Percentiles rank a stretch among this genome's conserved stretches.
These are phyloP conservation scores for Camelina hispida DNA, from an alignment of 345 rosid genomes.

Conservation along the genomic window DNA sequence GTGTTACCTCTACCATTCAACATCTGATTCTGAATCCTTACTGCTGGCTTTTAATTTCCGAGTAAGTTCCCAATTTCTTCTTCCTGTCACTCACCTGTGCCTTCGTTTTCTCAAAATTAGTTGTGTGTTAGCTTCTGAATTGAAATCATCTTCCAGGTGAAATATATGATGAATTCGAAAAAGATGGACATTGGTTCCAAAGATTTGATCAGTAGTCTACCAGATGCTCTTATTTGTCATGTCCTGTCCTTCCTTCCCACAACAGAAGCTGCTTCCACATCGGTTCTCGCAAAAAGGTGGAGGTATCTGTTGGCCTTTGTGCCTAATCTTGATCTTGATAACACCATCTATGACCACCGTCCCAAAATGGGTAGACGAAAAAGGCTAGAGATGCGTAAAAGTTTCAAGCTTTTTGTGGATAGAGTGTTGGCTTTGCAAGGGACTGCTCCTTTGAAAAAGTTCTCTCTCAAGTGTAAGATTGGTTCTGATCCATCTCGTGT, in stretches of 20 bases:
- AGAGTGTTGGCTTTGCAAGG: constrained; percentile 32
- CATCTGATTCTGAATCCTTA: neutral
- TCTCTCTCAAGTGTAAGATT: constrained; percentile 25
- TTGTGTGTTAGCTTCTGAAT: neutral
- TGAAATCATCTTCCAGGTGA: neutral
- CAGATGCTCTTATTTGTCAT: constrained; percentile 24
- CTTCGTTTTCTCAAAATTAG: neutral
- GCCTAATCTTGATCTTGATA: constrained; percentile 18
- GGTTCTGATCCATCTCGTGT: constrained; percentile 26
- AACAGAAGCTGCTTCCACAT: constrained; percentile 31
- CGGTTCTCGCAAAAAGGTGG: constrained; percentile 27
- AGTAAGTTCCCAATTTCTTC: constrained; percentile 6
- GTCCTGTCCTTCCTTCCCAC: constrained; percentile 38
- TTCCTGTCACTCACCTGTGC: neutral
- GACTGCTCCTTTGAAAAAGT: constrained; percentile 27
- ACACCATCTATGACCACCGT: neutral
- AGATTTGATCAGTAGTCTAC: constrained; percentile 26
- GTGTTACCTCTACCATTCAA: neutral
- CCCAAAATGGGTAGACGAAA: constrained; percentile 18
- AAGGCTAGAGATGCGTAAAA: constrained; percentile 3
- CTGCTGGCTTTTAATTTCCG: neutral
- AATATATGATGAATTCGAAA: neutral
- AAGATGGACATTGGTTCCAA: constrained; percentile 13
- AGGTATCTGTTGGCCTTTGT: constrained; percentile 20
- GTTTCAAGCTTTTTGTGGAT: constrained; percentile 26